Percentiles rank a stretch among this genome's conserved stretches.
phyloP scores from a whole-genome alignment of 495 filamentous ascomycete species.

The Neurospora sp. region DNA sequence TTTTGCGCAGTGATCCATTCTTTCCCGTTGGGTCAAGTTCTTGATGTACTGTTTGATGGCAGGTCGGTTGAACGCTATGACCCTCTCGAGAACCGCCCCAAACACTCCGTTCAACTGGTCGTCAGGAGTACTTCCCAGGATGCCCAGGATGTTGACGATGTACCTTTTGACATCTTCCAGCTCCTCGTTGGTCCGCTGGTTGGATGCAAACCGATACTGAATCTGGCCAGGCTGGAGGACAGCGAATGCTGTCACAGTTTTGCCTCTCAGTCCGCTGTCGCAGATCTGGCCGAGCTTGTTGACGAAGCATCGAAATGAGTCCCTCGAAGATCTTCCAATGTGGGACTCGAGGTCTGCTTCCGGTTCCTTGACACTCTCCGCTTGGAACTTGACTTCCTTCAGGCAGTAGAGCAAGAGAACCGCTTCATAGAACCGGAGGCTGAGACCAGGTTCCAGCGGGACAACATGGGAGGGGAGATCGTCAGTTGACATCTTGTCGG shows the following conservation, averaged over 20 bases:
- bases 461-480: not conserved
- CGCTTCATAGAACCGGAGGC: slow-evolving; percentile 15
- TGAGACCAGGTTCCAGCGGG: slow-evolving; percentile 2
- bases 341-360: slow-evolving; percentile 7
- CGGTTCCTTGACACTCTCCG: not conserved
- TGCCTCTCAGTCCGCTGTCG: slow-evolving; percentile 6
- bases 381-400: not conserved
- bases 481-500: not conserved
- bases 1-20: not conserved
- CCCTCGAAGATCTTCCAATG: not conserved
- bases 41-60: not conserved
- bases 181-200: slow-evolving; percentile 1
- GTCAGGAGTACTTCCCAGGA: not conserved
- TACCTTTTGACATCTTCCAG: not conserved
- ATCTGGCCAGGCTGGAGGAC: slow-evolving; percentile 9
- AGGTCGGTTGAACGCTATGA: not conserved
- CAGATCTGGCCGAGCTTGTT: slow-evolving; percentile 22
- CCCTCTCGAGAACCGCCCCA: not conserved
- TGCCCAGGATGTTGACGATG: not conserved
- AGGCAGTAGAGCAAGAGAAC: slow-evolving; percentile 10
- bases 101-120: not conserved
- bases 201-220: slow-evolving; percentile 19
- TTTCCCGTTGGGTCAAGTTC: not conserved
- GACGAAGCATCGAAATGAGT: slow-evolving; percentile 13
- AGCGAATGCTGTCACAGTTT: slow-evolving; percentile 14